Conservation (phyloP, 306 rosid species). For the Dalbergia cochinchinensis region DNA sequence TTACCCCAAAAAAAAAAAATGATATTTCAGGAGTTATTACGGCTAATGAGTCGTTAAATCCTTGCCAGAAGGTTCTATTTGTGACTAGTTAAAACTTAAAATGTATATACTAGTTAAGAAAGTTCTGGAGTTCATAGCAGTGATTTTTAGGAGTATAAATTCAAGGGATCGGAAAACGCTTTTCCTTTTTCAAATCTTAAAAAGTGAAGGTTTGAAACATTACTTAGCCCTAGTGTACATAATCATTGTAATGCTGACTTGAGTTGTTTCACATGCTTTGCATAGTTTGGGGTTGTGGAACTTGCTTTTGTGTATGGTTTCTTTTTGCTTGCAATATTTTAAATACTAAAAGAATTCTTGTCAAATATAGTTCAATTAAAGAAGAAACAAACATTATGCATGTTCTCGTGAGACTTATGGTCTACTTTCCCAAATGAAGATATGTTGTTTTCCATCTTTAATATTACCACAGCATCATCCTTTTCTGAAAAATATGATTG, state of each 20-base stretch:
- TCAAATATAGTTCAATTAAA: background rate
- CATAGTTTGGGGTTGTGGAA: constrained; percentile 13
- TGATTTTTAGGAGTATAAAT: no score
- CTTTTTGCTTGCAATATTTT: constrained; percentile 3
- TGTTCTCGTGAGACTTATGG: background rate
- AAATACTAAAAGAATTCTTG: constrained; percentile 14
- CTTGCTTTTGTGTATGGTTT: constrained; percentile 8
- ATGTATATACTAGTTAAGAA: no score
- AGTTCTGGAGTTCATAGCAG: no score
- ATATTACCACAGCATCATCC: constrained; percentile 13
- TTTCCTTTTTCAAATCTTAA: background rate
- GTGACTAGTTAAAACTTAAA: no score
- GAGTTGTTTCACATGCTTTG: constrained; percentile 9
- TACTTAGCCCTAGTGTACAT: background rate
- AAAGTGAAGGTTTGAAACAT: background rate
- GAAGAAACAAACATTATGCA: background rate
- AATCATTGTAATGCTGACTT: constrained; percentile 24
- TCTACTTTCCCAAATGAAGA: constrained; percentile 22
- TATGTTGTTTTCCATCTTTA: constrained; percentile 20
- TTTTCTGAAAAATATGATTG: background rate
- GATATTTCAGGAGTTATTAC: no score
- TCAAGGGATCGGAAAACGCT: background rate
- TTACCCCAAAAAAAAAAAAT: no score
- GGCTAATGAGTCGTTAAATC: no score
- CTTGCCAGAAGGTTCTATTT: no score